phyloP scores from a whole-genome alignment of 192 early-diverging fungal species.

The Entrophospora sp. region DNA sequence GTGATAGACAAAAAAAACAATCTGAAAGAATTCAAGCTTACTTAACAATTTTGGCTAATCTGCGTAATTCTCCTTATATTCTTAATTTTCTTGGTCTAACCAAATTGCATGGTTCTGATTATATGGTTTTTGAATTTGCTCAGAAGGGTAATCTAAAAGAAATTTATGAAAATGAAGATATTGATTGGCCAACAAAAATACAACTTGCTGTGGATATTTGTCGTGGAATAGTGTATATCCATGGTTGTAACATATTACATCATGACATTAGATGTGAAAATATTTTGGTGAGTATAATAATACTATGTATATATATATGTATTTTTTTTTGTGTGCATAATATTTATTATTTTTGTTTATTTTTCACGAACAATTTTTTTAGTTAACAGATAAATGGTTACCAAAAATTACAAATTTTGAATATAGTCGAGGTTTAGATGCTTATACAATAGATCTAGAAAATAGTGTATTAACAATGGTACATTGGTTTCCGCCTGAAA shows the following conservation, averaged over 20 bases:
- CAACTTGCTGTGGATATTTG: constrained; percentile 29
- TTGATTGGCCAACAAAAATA: constrained; percentile 16
- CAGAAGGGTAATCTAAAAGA: background rate
- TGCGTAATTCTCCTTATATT: too few relatives aligned
- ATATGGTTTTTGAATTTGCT: constrained; percentile 8
- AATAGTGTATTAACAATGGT: background rate
- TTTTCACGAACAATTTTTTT: too few relatives aligned
- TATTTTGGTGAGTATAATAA: too few relatives aligned
- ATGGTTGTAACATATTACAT: constrained; percentile 30
- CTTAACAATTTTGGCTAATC: too few relatives aligned
- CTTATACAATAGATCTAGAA: background rate
- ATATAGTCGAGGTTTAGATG: background rate
- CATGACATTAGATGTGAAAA: constrained; percentile 18
- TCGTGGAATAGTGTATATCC: constrained; percentile 29
- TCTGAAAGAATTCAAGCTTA: too few relatives aligned
- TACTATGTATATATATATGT: too few relatives aligned
- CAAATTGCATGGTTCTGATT: background rate
- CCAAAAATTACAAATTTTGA: background rate
- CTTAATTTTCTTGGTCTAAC: background rate
- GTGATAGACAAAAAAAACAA: too few relatives aligned
- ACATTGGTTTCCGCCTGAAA: background rate
- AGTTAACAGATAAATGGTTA: background rate
- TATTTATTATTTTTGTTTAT: too few relatives aligned
- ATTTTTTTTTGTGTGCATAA: too few relatives aligned
- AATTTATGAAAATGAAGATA: constrained; percentile 10